Percentiles rank a stretch among this genome's conserved stretches.
Evolutionary conservation across 176 grass and related monocot species (phyloP).

Genomic region (Leersia perrieri): DNA sequence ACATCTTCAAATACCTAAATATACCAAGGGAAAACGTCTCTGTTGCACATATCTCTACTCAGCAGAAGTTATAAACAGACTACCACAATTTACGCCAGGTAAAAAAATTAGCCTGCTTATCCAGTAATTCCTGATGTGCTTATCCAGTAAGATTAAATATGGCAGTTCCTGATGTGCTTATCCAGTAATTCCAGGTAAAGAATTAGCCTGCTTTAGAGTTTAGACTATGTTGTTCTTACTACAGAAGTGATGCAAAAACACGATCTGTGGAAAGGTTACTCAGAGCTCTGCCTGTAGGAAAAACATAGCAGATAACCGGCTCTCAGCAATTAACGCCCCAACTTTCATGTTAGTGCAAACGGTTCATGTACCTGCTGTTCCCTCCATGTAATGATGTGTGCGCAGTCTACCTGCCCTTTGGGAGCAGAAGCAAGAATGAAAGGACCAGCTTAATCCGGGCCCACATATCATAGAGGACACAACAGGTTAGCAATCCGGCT

Average conservation of each 20-base stretch:
- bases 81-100: background rate
- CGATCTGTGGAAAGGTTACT: background rate
- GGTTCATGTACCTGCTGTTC: too few relatives aligned
- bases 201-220: too few relatives aligned
- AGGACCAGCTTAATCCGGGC: background rate
- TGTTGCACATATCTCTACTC: background rate
- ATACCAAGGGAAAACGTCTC: background rate
- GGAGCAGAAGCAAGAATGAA: background rate
- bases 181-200: background rate
- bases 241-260: too few relatives aligned
- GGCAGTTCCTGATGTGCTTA: background rate
- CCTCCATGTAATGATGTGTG: background rate
- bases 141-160: background rate
- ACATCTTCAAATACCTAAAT: background rate
- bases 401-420: background rate
- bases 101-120: too few relatives aligned
- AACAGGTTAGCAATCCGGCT: background rate
- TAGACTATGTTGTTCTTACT: background rate
- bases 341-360: too few relatives aligned
- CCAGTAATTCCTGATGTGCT: background rate
- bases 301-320: background rate
- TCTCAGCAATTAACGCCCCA: background rate
- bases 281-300: background rate
- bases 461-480: background rate
- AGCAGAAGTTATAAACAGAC: background rate